Evolutionary conservation across 345 rosid genomes (phyloP), one percentile per base, ranked within the genome.

Genomic region (Moricandia moricandioides): DNA sequence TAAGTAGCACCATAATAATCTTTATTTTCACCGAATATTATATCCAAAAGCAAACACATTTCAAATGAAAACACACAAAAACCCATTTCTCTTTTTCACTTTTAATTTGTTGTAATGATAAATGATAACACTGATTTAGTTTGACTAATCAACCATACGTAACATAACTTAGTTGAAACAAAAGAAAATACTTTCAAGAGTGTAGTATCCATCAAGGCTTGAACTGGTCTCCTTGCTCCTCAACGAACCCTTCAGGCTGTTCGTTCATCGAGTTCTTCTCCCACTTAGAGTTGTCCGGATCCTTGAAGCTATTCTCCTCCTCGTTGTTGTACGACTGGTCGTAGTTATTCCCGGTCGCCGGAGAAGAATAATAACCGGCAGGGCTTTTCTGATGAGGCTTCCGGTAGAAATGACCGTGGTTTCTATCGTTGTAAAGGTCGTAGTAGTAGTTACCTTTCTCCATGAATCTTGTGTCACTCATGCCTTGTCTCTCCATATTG

Each of bases 401-500:
- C 8, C 12, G 8, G 64, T 73, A 78, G 61, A 40, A 73, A 55
- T 78, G 66, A 12, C 82, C 78, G 66, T 80, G 71, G 78, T 73
- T 81, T 31, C 33, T 67, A 7, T 59, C 78, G 60, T 82, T 73
- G 67, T 77, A 70, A 69, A 68, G 73, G 34, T 82, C 83, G 70
- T 76, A 54, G 5, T 39, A 79, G 57, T 84, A 82, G 65, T 65
- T 82, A 34, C 83, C 86, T 49, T 84, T 82, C 70, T 63, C 85
- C 84, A 84, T 55, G 78, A 67, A 84, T 30, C 86, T 77, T 8
- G 86, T 79, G 62, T 84, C 85, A 40, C 86, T 84, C 85, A 82
- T 77, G 24, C 83, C 85, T 77, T 77, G 80, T 71, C 75, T 82
- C 77, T 81, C 81, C 26, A 62, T 26, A 2, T 76, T 72, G 65